phyloP scores from a whole-genome alignment of 2,329 filamentous ascomycete species.

The Nectriaceae sp. region DNA sequence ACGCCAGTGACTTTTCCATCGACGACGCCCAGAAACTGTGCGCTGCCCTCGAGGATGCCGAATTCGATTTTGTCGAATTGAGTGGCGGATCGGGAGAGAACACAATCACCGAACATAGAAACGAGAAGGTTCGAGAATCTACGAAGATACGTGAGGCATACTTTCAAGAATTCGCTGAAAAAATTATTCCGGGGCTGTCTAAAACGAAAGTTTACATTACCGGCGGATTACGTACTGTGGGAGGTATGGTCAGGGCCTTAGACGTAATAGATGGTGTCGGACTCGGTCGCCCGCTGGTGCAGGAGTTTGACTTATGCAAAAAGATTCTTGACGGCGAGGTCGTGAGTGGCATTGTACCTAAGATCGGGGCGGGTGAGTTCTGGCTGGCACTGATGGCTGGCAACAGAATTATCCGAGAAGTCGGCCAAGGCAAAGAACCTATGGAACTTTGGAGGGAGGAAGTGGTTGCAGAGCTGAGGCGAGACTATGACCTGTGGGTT shows the following conservation, averaged over 20 bases:
- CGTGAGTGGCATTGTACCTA: constrained; percentile 44
- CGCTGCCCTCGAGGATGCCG: constrained; percentile 47
- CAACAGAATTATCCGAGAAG: constrained; percentile 29
- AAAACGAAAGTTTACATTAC: constrained; percentile 61
- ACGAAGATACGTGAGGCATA: constrained; percentile 59
- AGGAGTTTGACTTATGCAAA: constrained; percentile 8
- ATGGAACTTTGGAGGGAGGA: constrained; percentile 54
- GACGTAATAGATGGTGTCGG: constrained; percentile 61
- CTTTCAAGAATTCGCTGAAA: constrained; percentile 62
- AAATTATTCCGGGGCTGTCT: constrained; percentile 43
- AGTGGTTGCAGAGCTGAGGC: too few relatives aligned
- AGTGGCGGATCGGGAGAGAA: constrained; percentile 62
- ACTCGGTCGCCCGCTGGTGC: constrained; percentile 44
- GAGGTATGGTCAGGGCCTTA: constrained; percentile 60
- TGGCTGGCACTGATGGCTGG: rapidly evolving
- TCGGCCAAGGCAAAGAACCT: constrained; percentile 50
- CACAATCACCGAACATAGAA: constrained; percentile 51
- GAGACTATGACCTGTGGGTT: too few relatives aligned
- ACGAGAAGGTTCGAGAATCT: constrained; percentile 53
- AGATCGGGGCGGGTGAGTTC: constrained; percentile 31
- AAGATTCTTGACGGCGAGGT: constrained; percentile 20
- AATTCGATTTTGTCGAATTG: constrained; percentile 61
- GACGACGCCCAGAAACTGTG: constrained; percentile 54
- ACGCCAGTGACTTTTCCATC: constrained; percentile 52
- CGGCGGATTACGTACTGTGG: constrained; percentile 56